phyloP scores from a whole-genome alignment of 495 filamentous ascomycete genomes.

The Glutinoglossum americanum region DNA sequence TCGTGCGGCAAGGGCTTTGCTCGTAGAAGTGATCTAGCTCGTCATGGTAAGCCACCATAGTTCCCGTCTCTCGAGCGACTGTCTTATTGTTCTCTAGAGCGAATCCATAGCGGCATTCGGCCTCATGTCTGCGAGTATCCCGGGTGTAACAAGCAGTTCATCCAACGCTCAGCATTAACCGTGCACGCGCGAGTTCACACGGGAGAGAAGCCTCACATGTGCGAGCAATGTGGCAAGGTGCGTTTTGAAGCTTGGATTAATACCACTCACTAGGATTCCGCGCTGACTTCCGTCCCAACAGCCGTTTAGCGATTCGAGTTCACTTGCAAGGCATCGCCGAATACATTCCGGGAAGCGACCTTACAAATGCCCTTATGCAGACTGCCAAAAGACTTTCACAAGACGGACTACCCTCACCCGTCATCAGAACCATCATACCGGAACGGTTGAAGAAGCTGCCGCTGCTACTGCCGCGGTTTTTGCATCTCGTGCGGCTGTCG shows the following conservation, averaged over 20 bases:
- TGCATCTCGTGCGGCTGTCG: constrained; percentile 33
- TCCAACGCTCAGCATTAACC: constrained; percentile 91
- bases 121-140: constrained; percentile 86
- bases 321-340: constrained; percentile 74
- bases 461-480: constrained; percentile 70
- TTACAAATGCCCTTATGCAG: constrained; percentile 92
- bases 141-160: constrained; percentile 87
- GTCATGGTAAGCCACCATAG: constrained; percentile 50
- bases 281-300: constrained; percentile 19
- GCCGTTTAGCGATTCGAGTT: constrained; percentile 99
- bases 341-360: constrained; percentile 93
- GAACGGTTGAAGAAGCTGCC: constrained; percentile 84
- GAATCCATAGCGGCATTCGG: constrained; percentile 80
- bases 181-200: constrained; percentile 92
- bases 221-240: constrained; percentile 93
- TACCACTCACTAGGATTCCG: not conserved
- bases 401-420: constrained; percentile 84
- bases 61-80: constrained; percentile 11
- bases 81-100: constrained; percentile 34
- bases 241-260: constrained; percentile 1
- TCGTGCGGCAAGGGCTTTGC: constrained; percentile 87
- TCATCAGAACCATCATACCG: constrained; percentile 89
- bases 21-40: constrained; percentile 76
- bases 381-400: constrained; percentile 98
- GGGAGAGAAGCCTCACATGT: constrained; percentile 95